Percentiles rank a stretch among this genome's conserved stretches.
Conservation (phyloP, 108 stramenopile species). For the Conticribra guillardii region DNA sequence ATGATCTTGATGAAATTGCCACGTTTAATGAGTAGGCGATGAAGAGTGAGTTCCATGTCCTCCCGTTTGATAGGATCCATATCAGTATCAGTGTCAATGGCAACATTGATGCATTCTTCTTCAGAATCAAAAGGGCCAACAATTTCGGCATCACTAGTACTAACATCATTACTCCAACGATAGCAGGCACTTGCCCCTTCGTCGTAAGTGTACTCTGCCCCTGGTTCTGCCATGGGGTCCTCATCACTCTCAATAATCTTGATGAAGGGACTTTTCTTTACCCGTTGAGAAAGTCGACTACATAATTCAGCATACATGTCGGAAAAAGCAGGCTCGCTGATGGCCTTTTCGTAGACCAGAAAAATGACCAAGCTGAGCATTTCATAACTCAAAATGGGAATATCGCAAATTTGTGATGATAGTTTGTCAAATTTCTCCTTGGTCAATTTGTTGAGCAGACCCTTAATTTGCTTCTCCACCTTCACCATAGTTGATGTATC, state of each 20-base stretch:
- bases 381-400: constrained; percentile 76
- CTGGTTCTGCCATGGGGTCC: constrained; percentile 73
- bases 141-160: constrained; percentile 72
- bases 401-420: constrained; percentile 75
- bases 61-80: constrained; percentile 60
- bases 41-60: constrained; percentile 80
- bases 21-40: constrained; percentile 63
- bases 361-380: constrained; percentile 83
- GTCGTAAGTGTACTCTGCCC: constrained; percentile 43
- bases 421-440: constrained; percentile 90
- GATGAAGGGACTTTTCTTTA: constrained; percentile 65
- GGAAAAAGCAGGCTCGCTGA: constrained; percentile 86
- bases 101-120: constrained; percentile 67
- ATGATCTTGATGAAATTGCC: constrained; percentile 86
- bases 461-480: constrained; percentile 84
- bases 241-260: constrained; percentile 85
- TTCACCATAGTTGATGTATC: constrained; percentile 63
- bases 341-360: constrained; percentile 93
- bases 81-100: constrained; percentile 49
- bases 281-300: constrained; percentile 59
- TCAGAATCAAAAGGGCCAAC: constrained; percentile 70
- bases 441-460: constrained; percentile 92
- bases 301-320: constrained; percentile 95
- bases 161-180: constrained; percentile 85
- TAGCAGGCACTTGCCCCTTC: constrained; percentile 57